Evolutionary conservation across 106 monocot species (phyloP), one percentile per base, ranked within the genome.

Genomic region (Acorus calamus): DNA sequence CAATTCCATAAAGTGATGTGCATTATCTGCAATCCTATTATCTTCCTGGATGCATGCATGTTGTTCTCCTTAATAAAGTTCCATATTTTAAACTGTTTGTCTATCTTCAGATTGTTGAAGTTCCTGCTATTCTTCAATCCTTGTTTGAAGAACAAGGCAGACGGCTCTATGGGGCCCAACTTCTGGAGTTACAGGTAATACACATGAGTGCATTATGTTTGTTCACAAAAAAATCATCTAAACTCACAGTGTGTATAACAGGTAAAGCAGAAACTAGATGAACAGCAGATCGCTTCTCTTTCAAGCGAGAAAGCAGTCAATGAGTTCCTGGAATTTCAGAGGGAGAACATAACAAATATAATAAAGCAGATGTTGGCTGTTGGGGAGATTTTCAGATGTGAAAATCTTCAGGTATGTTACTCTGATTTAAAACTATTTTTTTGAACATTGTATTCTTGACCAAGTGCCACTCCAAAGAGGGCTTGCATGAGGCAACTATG

Each of bases 101-200:
- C 28, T 56, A 61, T 71, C 53, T 65, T 59, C 77, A 96, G 96
- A 78, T 96, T 13, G 80, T 96, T 77, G 91, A 96, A 60, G 87
- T 87, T 56, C 28, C 28, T 28, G 96, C 87, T 67, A 71, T 96
- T 69, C 96, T 90, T 67, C 78, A 79, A 62, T 83, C 96, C 52
- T 61, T 96, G 67, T 85, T 91, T 67, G 91, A 96, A 81, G 96
- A 96, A 70, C 96, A 96, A 88, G 96, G 96, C 44, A 82, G 87
- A 57, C 83, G 91, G 66, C 70, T 98, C 59, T 98, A 91, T 75
- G 96, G 82, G 50, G 91, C 87, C 47, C 80, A 88, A 60, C 87
- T 98, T 49, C 57, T 98, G 46, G 74, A 98, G 58, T 54, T 98
- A 55, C 96, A 98, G 87, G 96, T 91, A 66, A 67, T 65, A 49